These are phyloP conservation scores for Suillus variegatus DNA, from an alignment of 768 basidiomycete genomes.

Conservation along the genomic window DNA sequence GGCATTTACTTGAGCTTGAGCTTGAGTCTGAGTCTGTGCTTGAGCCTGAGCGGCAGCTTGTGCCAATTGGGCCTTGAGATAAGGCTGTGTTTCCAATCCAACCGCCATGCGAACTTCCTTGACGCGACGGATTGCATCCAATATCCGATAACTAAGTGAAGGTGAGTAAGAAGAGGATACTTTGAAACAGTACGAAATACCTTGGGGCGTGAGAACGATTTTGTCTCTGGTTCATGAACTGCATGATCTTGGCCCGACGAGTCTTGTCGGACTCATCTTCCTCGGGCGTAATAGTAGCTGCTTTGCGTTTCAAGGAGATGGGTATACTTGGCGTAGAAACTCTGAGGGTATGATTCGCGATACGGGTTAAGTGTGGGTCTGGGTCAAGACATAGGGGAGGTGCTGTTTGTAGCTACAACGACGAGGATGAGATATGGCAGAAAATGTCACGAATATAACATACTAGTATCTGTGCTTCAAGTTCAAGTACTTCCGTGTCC, in stretches of 20 bases:
- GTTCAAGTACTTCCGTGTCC: conserved; percentile 69
- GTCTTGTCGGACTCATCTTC: conserved; percentile 78
- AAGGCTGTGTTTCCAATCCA: conserved; percentile 5
- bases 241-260: conserved; percentile 71
- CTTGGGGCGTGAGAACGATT: conserved; percentile 48
- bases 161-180: background rate
- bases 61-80: conserved; percentile 3
- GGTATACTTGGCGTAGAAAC: conserved; percentile 76
- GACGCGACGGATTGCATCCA: conserved; percentile 48
- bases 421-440: conserved; percentile 13
- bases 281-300: conserved; percentile 65
- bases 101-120: conserved; percentile 28
- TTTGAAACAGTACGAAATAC: conserved; percentile 34
- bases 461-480: conserved; percentile 76
- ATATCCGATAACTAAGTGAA: conserved; percentile 50
- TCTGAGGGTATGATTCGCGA: conserved; percentile 73
- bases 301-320: conserved; percentile 75
- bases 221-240: conserved; percentile 72
- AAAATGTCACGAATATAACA: conserved; percentile 23
- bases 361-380: conserved; percentile 71
- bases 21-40: conserved; percentile 10
- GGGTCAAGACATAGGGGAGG: conserved; percentile 81
- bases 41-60: conserved; percentile 17
- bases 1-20: conserved; percentile 31
- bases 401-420: conserved; percentile 64